These are phyloP conservation scores for Phytophthora sansomeana DNA, from an alignment of 352 stramenopile genomes.

Conservation along the genomic window DNA sequence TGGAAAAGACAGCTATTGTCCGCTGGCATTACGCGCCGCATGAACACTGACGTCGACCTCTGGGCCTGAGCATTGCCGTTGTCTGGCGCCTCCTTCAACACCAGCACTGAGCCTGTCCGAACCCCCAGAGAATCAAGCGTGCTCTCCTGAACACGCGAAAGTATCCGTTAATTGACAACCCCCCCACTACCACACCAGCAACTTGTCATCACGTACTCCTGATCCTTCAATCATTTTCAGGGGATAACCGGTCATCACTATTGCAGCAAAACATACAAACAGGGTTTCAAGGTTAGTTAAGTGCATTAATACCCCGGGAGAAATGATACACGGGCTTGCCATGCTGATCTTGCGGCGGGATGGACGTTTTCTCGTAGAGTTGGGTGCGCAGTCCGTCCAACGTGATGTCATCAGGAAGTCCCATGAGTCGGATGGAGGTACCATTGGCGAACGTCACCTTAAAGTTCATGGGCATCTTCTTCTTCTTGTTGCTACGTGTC, in stretches of 20 bases:
- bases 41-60: slow-evolving; percentile 60
- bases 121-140: slow-evolving; percentile 61
- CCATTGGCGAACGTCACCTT: slow-evolving; percentile 83
- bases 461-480: slow-evolving; percentile 58
- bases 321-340: slow-evolving; percentile 41
- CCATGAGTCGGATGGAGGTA: slow-evolving; percentile 76
- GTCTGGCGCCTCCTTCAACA: slow-evolving; percentile 69
- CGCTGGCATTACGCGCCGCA: slow-evolving; percentile 76
- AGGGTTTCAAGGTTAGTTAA: slow-evolving; percentile 2
- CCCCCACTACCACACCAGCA: not conserved
- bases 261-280: slow-evolving; percentile 3
- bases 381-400: slow-evolving; percentile 61
- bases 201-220: slow-evolving; percentile 47
- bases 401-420: slow-evolving; percentile 64
- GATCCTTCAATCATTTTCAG: slow-evolving; percentile 71
- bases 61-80: slow-evolving; percentile 14
- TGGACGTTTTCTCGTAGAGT: slow-evolving; percentile 66
- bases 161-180: slow-evolving; percentile 3
- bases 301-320: slow-evolving; percentile 2
- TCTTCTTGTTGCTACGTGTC: slow-evolving; percentile 3
- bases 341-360: slow-evolving; percentile 71
- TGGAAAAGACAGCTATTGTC: slow-evolving; percentile 92
- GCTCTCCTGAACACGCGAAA: slow-evolving; percentile 39
- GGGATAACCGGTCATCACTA: slow-evolving; percentile 83
- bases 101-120: slow-evolving; percentile 71